These are phyloP conservation scores for Sugiyamaella americana DNA, from an alignment of 805 yeast species.

Conservation along the genomic window DNA sequence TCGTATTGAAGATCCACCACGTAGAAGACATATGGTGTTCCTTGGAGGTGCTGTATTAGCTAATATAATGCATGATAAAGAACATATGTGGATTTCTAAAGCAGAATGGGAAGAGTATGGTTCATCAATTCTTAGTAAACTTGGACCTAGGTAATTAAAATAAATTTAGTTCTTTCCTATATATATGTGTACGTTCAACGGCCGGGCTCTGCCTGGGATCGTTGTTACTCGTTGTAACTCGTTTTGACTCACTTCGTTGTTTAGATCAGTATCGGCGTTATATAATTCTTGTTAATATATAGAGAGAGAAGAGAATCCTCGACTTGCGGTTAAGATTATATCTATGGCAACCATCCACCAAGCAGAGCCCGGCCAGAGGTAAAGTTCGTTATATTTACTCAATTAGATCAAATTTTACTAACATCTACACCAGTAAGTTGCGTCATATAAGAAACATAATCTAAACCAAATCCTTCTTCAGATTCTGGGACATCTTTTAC, in stretches of 20 bases:
- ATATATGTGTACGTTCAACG: not conserved
- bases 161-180: not conserved
- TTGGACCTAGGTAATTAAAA: constrained; percentile 72
- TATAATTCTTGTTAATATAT: too few species aligned
- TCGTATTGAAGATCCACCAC: constrained; percentile 95
- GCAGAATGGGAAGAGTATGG: constrained; percentile 99
- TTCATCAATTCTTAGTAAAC: constrained; percentile 70
- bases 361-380: too few species aligned
- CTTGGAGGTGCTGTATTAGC: constrained; percentile 98
- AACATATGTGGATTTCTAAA: constrained; percentile 94
- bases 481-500: not conserved
- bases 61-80: constrained; percentile 96
- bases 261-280: too few species aligned
- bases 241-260: not conserved
- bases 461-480: constrained; percentile 24
- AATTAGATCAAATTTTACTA: too few species aligned
- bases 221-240: not conserved
- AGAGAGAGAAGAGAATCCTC: too few species aligned
- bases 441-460: constrained; percentile 28
- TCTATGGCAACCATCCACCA: too few species aligned
- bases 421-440: constrained; percentile 45
- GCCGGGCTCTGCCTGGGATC: not conserved
- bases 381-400: too few species aligned
- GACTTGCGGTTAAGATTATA: too few species aligned
- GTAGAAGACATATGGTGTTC: constrained; percentile 98